Evolutionary conservation across 2,329 filamentous ascomycete species (phyloP).

Genomic region (Cordyceps cateniannulata): DNA sequence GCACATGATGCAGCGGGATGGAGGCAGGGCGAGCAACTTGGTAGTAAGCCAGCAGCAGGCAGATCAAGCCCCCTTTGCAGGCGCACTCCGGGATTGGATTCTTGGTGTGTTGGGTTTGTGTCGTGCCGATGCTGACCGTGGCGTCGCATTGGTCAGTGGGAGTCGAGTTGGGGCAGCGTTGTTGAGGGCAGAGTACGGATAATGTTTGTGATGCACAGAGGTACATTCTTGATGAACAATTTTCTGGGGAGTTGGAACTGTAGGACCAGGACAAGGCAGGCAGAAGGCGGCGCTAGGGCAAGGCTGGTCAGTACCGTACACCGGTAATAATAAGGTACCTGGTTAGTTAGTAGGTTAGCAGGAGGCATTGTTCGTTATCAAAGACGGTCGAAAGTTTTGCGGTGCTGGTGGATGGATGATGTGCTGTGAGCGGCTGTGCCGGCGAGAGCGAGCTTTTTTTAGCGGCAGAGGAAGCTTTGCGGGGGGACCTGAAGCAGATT

Average conservation of each 20-base stretch:
- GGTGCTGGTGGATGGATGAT: background rate
- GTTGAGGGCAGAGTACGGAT: too few species aligned
- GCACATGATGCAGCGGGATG: constrained; percentile 4
- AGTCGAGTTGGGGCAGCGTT: background rate
- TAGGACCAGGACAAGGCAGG: background rate
- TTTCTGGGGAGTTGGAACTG: background rate
- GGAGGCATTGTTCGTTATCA: background rate
- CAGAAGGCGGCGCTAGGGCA: too few species aligned
- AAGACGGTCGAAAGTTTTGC: background rate
- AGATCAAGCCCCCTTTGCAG: background rate
- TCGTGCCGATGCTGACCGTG: background rate
- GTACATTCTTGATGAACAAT: background rate
- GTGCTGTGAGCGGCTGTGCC: background rate
- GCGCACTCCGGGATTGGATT: background rate
- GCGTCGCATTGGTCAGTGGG: background rate
- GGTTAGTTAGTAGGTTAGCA: too few species aligned
- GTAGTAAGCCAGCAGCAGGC: background rate
- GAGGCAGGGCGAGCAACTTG: background rate
- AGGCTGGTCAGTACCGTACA: too few species aligned
- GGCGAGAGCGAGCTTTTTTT: background rate
- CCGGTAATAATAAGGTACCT: too few species aligned
- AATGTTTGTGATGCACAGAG: background rate
- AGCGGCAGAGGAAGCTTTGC: background rate
- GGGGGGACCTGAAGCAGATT: background rate
- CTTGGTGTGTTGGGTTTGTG: background rate